A percentile compares a stretch with the other conserved stretches of the same genome.
Evolutionary conservation across 2,329 filamentous ascomycete species (phyloP).

Genomic region (Penicillium sp.): DNA sequence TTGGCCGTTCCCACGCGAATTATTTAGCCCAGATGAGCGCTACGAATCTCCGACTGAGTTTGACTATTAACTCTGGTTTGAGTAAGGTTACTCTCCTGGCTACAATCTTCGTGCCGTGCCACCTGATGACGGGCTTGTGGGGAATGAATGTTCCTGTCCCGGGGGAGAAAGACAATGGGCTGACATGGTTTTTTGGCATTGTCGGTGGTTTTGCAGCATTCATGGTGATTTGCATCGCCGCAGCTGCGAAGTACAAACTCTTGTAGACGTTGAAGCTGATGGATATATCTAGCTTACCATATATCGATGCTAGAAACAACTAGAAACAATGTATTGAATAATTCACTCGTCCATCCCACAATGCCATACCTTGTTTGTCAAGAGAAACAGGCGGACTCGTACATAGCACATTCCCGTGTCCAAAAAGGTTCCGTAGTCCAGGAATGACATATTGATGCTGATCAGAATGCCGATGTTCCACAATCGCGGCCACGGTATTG

Average conservation of each 20-base stretch:
- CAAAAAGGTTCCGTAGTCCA: too few species aligned
- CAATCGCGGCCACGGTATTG: neutral
- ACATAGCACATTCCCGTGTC: too few species aligned
- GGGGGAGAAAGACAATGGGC: conserved; percentile 26
- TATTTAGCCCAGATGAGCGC: conserved; percentile 89
- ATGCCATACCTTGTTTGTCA: too few species aligned
- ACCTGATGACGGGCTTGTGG: conserved; percentile 62
- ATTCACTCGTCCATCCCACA: too few species aligned
- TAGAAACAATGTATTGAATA: too few species aligned
- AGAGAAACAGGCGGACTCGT: too few species aligned
- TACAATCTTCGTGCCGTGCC: conserved; percentile 85
- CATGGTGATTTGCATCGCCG: conserved; percentile 27
- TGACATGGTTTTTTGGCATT: conserved; percentile 43
- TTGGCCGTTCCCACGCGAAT: conserved; percentile 83
- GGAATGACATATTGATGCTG: too few species aligned
- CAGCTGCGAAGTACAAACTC: conserved; percentile 30
- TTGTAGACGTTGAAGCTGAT: conserved; percentile 19
- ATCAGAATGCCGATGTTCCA: neutral
- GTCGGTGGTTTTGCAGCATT: conserved; percentile 37
- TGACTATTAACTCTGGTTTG: conserved; percentile 72
- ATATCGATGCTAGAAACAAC: neutral
- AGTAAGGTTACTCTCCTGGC: conserved; percentile 91
- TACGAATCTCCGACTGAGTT: conserved; percentile 77
- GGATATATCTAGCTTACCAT: neutral
- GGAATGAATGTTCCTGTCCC: conserved; percentile 45